Evolutionary conservation across 306 rosid species (phyloP).

Genomic region (Acacia acuminata): DNA sequence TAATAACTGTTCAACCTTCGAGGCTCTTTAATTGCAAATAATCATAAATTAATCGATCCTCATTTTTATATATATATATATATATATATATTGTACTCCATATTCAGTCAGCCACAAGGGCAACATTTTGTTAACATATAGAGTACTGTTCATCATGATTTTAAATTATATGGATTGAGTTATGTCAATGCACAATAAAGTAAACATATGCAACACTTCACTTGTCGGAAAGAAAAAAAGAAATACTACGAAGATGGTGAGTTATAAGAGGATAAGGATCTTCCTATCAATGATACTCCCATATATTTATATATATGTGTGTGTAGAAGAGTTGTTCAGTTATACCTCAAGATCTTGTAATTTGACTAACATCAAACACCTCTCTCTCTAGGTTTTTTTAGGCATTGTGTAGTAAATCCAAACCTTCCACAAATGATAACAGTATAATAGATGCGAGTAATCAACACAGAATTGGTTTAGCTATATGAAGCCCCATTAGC

Average conservation of each 20-base stretch:
- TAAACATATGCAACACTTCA: background rate
- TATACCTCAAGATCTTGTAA: too few species aligned
- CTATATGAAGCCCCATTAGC: fast-evolving
- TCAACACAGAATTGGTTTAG: too few species aligned
- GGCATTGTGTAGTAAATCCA: too few species aligned
- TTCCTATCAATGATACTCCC: background rate
- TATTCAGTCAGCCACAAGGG: background rate
- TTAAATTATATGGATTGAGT: background rate
- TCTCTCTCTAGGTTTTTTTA: too few species aligned
- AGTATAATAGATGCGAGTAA: too few species aligned
- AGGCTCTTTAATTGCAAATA: background rate
- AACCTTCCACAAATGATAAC: too few species aligned
- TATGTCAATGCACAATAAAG: background rate
- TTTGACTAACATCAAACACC: too few species aligned
- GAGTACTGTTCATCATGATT: background rate
- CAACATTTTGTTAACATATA: background rate
- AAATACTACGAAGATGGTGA: background rate
- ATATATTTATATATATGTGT: background rate
- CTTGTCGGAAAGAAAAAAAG: background rate
- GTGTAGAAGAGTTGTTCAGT: too few species aligned
- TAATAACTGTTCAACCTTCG: background rate
- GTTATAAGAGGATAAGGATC: background rate
- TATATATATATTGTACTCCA: background rate
- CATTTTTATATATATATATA: background rate
- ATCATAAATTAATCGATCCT: background rate